Base-by-base conservation (phyloP, 2,329 filamentous ascomycete genomes). In the Pyrenophora tritici-repentis region DNA sequence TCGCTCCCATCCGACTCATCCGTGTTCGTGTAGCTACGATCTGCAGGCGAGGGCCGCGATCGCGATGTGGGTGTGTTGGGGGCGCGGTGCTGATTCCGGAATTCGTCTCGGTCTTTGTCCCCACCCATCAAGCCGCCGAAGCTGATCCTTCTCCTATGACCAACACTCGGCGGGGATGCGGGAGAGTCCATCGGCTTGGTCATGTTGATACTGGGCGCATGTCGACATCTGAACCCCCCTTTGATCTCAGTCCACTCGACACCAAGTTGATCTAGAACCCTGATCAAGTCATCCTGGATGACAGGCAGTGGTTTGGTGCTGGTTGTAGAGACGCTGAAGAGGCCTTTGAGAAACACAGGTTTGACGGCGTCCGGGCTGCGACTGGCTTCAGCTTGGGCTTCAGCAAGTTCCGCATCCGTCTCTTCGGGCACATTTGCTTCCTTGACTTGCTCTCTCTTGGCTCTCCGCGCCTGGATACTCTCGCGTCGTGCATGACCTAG, bases 251-350 rank as follows among this genome's bases (percentile, higher is more conserved):
- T 85, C 70, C 90, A 97, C 10, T 95, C 89, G n/a, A 97, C 91
- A 13, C 90, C 89, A 13, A 97, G 83, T 70, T 93, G 87, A 61
- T 86, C 88, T 44, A 99, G 77, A 2, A 97, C 94, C 42, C 93
- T 84, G 68, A 95, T 95, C 62, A 99, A 90, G 69, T 99, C 94
- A 6, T 86, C 80, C 33, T 93, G 86, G 56, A 99, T 99, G 52
- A 91, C 86, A 1, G 86, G 80, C 9, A 97, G 84, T 1, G 93
- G 90, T 70, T 95, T 96, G 68, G 87, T 94, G 50, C 91, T 97
- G 6, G 94, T 99, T 0, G 94, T 99, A 3, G 91, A 95, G 46
- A 97, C 94, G 66, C 93, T 97, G 77, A 99, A 97, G 14, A 99
- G 81, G 4, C 94, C 94, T 75, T 97, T 99, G 50, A 99, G 83